Conservation (phyloP, 257 asterid species). For the Coffea canephora region DNA sequence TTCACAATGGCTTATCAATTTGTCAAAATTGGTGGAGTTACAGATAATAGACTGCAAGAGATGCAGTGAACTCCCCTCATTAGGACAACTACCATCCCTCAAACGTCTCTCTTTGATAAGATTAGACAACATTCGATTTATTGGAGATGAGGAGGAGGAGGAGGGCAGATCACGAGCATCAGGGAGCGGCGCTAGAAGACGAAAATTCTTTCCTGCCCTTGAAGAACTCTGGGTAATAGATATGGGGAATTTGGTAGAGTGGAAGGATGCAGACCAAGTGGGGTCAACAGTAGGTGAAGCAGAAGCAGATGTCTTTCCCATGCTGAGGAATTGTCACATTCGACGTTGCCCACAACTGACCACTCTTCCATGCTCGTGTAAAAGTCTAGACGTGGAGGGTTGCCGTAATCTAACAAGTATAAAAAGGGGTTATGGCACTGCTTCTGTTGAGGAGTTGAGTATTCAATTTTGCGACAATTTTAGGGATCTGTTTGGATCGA, state of each 20-base stretch:
- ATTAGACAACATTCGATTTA: background rate
- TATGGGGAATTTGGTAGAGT: slow-evolving; percentile 26
- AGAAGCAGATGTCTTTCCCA: slow-evolving; percentile 18
- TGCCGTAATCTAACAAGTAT: no score
- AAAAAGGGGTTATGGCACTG: no score
- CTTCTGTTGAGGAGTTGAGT: no score
- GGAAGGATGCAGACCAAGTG: slow-evolving; percentile 7
- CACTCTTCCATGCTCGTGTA: slow-evolving; percentile 13
- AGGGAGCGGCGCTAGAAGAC: no score
- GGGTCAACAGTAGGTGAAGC: background rate
- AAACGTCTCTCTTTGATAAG: background rate
- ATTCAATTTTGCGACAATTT: no score
- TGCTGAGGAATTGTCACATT: slow-evolving; percentile 17
- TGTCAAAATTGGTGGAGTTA: slow-evolving; percentile 15
- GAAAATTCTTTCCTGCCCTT: slow-evolving; percentile 22
- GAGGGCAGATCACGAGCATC: no score
- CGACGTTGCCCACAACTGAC: background rate
- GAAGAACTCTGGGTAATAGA: background rate
- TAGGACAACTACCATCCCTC: slow-evolving; percentile 32
- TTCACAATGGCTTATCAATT: slow-evolving; percentile 26
- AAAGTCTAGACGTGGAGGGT: no score
- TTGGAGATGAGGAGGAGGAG: background rate
- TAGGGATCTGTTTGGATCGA: no score
- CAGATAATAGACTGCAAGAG: background rate
- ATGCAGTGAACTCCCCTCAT: slow-evolving; percentile 26